Base-by-base conservation (phyloP, 208 protist species). In the Herpetomonas muscarum region DNA sequence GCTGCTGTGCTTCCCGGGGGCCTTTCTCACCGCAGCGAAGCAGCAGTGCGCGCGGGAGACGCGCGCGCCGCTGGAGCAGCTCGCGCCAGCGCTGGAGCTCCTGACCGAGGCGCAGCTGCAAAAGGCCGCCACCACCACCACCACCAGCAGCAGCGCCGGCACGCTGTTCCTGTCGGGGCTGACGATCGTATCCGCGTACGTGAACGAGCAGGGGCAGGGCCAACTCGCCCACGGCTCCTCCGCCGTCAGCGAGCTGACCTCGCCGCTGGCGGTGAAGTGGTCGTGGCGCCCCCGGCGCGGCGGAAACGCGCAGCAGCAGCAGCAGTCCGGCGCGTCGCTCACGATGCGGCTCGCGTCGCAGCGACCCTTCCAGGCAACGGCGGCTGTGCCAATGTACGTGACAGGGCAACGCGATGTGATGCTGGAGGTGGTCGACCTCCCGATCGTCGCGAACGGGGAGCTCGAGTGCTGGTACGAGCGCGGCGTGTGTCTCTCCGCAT, bases 21-120 rank as follows among this genome's bases (percentile, higher is more conserved):
- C 97, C 0, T 98, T 98, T 64, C 73, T 99, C 32, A 99, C 97
- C 22, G 97, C 98, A n/a, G 98, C 95, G 24, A 88, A 97, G 60
- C 97, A 99, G 85, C 75, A 92, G 34, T 89, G 80, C 13, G 92
- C 96, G 26, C 83, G 97, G 31, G 55, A 61, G 6, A 74, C 87
- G 34, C 41, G 68, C 12, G 85, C 89, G 70, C 92, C 97, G 1
- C 76, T 99, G 2, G 97, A 99, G 69, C 89, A 90, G 22, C 80
- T 99, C 10, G 64, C 81, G 51, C 80, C 97, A 4, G 67, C 70
- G 15, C 64, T 98, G 3, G 70, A 82, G 36, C 55, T 82, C 42
- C 19, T 80, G 25, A 28, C 17, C 15, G 30, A 42, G 21, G 15
- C 66, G n/a, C 32, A 55, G 4, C 10, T 46, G 39, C 17, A 37